A percentile compares a stretch with the other conserved stretches of the same genome.
Conservation (phyloP, 1,284 basidiomycete species). For the Ganoderma resinaceum region DNA sequence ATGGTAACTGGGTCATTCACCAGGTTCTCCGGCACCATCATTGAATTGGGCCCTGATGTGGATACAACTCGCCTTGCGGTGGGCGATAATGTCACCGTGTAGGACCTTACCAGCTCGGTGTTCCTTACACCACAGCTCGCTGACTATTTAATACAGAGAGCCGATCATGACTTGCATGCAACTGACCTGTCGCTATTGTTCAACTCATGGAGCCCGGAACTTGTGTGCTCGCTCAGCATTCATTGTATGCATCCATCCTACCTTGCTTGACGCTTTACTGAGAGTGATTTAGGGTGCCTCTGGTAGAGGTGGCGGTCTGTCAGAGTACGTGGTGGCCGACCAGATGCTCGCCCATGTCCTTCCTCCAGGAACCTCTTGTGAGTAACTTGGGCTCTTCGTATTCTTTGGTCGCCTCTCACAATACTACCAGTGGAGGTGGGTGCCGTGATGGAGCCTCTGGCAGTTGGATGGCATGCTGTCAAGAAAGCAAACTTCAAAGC, state of each 20-base stretch:
- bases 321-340: conserved; percentile 40
- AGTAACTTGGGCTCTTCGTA: background rate
- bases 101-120: conserved; percentile 1
- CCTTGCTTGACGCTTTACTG: background rate
- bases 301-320: conserved; percentile 37
- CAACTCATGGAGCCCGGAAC: conserved; percentile 24
- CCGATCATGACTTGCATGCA: conserved; percentile 38
- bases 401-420: background rate
- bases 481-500: conserved; percentile 37
- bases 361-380: conserved; percentile 27
- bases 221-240: conserved; percentile 36
- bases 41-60: conserved; percentile 37
- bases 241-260: conserved; percentile 30
- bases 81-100: conserved; percentile 43
- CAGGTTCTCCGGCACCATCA: conserved; percentile 42
- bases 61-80: conserved; percentile 33
- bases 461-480: conserved; percentile 44
- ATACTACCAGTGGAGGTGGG: conserved; percentile 35
- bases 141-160: conserved; percentile 31
- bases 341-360: conserved; percentile 37
- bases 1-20: background rate
- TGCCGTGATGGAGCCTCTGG: conserved; percentile 43
- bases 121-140: background rate
- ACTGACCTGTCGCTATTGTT: conserved; percentile 25
- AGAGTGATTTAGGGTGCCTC: conserved; percentile 28